Conservation (phyloP, 2,329 filamentous ascomycete genomes). For the Bipolaris sorokiniana region DNA sequence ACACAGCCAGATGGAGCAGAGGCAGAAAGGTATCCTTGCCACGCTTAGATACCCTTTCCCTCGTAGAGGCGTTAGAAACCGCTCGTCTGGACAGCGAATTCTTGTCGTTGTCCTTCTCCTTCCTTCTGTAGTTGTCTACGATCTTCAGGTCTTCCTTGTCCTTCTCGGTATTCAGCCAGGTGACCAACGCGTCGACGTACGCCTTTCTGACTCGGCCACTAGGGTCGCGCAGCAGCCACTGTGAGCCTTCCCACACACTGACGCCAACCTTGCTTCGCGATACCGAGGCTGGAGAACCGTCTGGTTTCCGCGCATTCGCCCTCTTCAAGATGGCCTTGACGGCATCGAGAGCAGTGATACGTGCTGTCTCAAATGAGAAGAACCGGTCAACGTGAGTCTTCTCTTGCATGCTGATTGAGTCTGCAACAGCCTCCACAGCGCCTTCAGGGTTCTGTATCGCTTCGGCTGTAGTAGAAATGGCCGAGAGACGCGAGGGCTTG, state of each 20-base stretch:
- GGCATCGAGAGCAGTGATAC: constrained; percentile 71
- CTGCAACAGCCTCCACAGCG: constrained; percentile 57
- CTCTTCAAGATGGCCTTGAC: constrained; percentile 83
- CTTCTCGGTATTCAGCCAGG: constrained; percentile 85
- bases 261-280: constrained; percentile 77
- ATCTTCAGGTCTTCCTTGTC: constrained; percentile 69
- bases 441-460: constrained; percentile 59
- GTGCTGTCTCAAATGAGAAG: constrained; percentile 68
- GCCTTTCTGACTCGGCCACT: constrained; percentile 80
- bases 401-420: constrained; percentile 58
- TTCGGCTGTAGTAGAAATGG: constrained; percentile 53
- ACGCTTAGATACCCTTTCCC: constrained; percentile 62
- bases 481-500: constrained; percentile 65
- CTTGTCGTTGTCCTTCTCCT: constrained; percentile 52
- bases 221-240: constrained; percentile 85
- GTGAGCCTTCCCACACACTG: constrained; percentile 93
- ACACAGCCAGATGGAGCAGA: constrained; percentile 84
- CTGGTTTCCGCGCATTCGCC: constrained; percentile 65
- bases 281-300: constrained; percentile 58
- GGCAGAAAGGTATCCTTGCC: constrained; percentile 76
- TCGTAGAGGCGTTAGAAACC: constrained; percentile 69
- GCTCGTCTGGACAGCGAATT: constrained; percentile 63
- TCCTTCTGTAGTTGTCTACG: constrained; percentile 59
- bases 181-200: constrained; percentile 81
- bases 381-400: constrained; percentile 62